Base-by-base conservation (phyloP, 768 basidiomycete genomes). In the Lactifluus subvellereus region DNA sequence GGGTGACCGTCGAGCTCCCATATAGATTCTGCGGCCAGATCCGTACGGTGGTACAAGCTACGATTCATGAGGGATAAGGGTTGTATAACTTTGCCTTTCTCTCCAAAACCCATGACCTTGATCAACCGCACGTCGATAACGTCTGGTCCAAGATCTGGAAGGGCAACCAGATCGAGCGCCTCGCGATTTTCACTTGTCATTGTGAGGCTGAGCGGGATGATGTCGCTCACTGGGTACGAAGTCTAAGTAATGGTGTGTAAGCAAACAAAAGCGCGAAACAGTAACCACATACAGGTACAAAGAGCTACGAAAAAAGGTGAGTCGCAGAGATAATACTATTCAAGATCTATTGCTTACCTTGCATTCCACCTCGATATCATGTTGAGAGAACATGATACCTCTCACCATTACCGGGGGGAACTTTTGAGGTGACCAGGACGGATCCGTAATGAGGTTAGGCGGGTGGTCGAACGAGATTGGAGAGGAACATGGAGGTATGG, bases 81-180 rank as follows among this genome's bases (percentile, higher is more conserved):
- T 14, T 27, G 20, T 11, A 53, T 8, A 10, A 22, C 27, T 9
- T 38, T 30, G 22, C 48, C 45, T 13, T 57, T 14, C 6, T 65
- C 27, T 49, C 66, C 66, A 35, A 65, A 67, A 16, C 42, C 64
- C 18, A 67, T 22, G 38, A 57, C 43, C 47, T 65, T 67, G 9
- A 58, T 20, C 16, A 67, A 35, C n/a, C 54, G 64, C 37, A 65
- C 64, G 9, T 67, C 49, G 38, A 65, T 61, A 27, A 27, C 27
- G 27, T 27, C 27, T 22, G 22, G 22, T 22, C 22, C 22, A 22
- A 22, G 22, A 2, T 22, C 22, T 27, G 27, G 27, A 27, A 27
- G 2, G 27, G 27, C 27, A 27, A 22, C 10, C 4, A 67, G 42
- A 11, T 65, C 66, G 8, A 67, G 37, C 2, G 57, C 57, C 27